Base-by-base conservation (phyloP, 139 green algal species). In the Tetratostichococcus sp. region DNA sequence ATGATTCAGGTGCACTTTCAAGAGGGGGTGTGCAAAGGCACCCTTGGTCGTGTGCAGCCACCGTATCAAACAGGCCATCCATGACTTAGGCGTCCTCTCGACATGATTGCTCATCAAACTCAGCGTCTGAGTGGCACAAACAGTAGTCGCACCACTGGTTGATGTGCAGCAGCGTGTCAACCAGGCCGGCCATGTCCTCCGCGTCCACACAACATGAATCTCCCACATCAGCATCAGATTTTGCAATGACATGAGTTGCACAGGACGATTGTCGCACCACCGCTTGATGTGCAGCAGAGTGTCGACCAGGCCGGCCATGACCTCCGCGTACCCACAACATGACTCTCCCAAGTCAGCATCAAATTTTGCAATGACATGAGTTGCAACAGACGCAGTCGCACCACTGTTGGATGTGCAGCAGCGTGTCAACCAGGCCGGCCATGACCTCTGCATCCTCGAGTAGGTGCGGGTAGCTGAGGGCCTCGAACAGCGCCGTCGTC, bases 401-500 rank as follows among this genome's bases (percentile, higher is more conserved):
- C 50, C 50, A 62, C 50, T 62, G 50, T 43, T 67, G 72, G 23
- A 84, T 74, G 65, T 75, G 33, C 43, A 79, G 72, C 69, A 84
- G 70, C 42, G 75, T 75, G 4, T 43, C 28, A 19, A 70, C 75
- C 66, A 84, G 71, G 25, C 31, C 43, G 11, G 76, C 39, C 30
- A 75, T 78, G 70, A 84, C 70, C 43, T 72, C 72, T 26, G 43
- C 31, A n/a, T 81, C 65, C 30, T 81, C 75, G 66, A 81, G 70
- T 22, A 78, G 70, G n/a, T n/a, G 11, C 23, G 67, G 34, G 26
- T 78, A 84, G 30, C 65, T 75, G 23, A 84, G 66, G 4, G 76
- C 79, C 71, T 84, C 79, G 69, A 84, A 84, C 23, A 84, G 71
- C 25, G 62, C 57, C 17, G 79, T 81, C 30, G 80, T 72, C 14